Conservation (phyloP, 495 filamentous ascomycete genomes). For the Staphylotrichum tortipilum region DNA sequence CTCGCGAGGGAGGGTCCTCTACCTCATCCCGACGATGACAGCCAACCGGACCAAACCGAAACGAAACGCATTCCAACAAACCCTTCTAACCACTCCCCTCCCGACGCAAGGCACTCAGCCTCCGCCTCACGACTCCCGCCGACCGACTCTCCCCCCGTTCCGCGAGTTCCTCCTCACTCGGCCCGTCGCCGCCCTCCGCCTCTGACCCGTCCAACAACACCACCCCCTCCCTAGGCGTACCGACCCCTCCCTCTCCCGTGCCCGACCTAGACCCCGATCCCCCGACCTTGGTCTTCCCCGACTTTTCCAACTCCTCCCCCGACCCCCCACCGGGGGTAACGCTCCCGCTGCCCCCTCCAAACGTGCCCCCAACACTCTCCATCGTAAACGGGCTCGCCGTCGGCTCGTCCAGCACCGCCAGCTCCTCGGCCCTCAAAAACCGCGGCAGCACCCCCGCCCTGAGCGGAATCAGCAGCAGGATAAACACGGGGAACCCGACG, state of each 20-base stretch:
- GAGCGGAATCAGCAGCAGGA: slow-evolving; percentile 70
- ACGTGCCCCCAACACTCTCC: slow-evolving; percentile 70
- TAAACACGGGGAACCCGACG: slow-evolving; percentile 87
- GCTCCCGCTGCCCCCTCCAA: slow-evolving; percentile 29
- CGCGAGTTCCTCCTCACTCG: slow-evolving; percentile 26
- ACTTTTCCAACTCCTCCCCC: neutral
- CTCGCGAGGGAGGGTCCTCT: too few species aligned
- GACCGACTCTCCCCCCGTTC: slow-evolving; percentile 26
- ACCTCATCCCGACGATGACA: too few species aligned
- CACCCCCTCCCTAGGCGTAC: too few species aligned
- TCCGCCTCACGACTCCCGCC: slow-evolving; percentile 1
- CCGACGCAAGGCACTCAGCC: neutral
- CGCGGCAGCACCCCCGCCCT: slow-evolving; percentile 64
- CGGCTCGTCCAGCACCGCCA: slow-evolving; percentile 64
- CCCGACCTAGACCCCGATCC: too few species aligned
- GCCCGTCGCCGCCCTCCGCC: slow-evolving; percentile 2
- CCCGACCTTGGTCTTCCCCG: slow-evolving; percentile 6
- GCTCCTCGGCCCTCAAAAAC: slow-evolving; percentile 59
- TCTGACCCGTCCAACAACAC: neutral
- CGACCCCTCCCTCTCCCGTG: too few species aligned
- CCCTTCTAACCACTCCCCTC: neutral
- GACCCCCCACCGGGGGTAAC: neutral
- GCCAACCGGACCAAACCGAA: too few species aligned
- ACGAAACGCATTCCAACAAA: too few species aligned
- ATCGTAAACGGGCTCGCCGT: slow-evolving; percentile 80